Evolutionary conservation across 2,329 filamentous ascomycete genomes (phyloP).

Genomic region (Colletotrichum sp.): DNA sequence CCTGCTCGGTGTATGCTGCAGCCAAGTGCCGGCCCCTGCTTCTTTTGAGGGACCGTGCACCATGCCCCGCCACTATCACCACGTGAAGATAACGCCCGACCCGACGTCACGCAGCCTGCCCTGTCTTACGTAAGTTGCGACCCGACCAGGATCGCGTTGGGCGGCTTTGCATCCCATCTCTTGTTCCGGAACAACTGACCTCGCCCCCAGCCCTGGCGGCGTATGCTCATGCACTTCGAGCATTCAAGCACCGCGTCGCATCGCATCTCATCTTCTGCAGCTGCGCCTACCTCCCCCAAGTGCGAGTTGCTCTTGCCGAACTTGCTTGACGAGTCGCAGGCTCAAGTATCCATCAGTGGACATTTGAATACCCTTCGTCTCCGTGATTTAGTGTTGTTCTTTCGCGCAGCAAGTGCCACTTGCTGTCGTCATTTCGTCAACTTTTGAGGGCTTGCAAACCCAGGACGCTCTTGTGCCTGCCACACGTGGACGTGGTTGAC

Average conservation of each 20-base stretch:
- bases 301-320: slow-evolving; percentile 9
- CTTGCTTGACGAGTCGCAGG: slow-evolving; percentile 2
- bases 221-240: neutral
- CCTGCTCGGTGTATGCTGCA: neutral
- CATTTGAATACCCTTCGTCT: slow-evolving; percentile 4
- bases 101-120: neutral
- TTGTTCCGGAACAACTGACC: neutral
- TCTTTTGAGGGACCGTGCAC: neutral
- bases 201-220: neutral
- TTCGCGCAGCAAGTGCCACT: slow-evolving; percentile 8
- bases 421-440: slow-evolving; percentile 3
- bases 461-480: neutral
- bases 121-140: neutral
- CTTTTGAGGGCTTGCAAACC: neutral
- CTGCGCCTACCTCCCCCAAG: neutral
- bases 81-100: neutral
- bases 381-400: slow-evolving; percentile 1
- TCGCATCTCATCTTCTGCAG: neutral
- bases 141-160: slow-evolving; percentile 8
- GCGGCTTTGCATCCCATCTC: neutral
- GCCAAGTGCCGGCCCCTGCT: neutral
- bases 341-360: slow-evolving; percentile 2
- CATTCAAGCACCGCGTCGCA: neutral
- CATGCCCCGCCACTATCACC: neutral
- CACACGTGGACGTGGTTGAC: slow-evolving; percentile 5